These are phyloP conservation scores for Mychonastes homosphaera DNA, from an alignment of 139 green algal species.

Conservation along the genomic window DNA sequence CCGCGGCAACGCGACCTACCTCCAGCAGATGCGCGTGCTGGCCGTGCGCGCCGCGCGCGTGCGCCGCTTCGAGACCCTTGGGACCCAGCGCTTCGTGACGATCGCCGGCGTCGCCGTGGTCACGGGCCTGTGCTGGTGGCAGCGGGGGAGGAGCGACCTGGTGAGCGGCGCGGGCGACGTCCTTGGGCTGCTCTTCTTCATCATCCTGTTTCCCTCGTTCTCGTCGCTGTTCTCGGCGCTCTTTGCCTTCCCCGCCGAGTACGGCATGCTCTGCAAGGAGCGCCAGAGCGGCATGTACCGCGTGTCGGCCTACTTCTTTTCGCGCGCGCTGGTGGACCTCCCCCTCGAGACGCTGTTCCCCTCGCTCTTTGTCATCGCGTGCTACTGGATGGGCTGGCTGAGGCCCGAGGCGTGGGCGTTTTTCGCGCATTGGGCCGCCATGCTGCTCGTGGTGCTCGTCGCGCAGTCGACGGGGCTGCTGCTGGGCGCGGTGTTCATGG, in stretches of 20 bases:
- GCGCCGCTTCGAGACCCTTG: constrained; percentile 54
- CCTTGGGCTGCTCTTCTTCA: constrained; percentile 49
- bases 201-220: constrained; percentile 46
- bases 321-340: constrained; percentile 50
- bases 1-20: constrained; percentile 14
- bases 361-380: constrained; percentile 43
- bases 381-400: constrained; percentile 50
- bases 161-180: constrained; percentile 28
- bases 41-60: constrained; percentile 25
- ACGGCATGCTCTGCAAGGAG: constrained; percentile 52
- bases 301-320: constrained; percentile 71
- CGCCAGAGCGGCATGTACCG: constrained; percentile 67
- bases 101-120: constrained; percentile 9
- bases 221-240: constrained; percentile 31
- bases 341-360: constrained; percentile 63
- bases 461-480: constrained; percentile 57
- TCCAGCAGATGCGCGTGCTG: constrained; percentile 29
- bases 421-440: constrained; percentile 21
- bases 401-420: constrained; percentile 26
- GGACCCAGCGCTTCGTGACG: constrained; percentile 27
- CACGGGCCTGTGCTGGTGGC: constrained; percentile 42
- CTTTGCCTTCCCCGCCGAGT: constrained; percentile 46
- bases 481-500: constrained; percentile 54
- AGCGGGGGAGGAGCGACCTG: constrained; percentile 18
- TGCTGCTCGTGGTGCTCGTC: constrained; percentile 40